These are phyloP conservation scores for Leccinum rimulosum DNA, from an alignment of 768 basidiomycete species.

Conservation along the genomic window DNA sequence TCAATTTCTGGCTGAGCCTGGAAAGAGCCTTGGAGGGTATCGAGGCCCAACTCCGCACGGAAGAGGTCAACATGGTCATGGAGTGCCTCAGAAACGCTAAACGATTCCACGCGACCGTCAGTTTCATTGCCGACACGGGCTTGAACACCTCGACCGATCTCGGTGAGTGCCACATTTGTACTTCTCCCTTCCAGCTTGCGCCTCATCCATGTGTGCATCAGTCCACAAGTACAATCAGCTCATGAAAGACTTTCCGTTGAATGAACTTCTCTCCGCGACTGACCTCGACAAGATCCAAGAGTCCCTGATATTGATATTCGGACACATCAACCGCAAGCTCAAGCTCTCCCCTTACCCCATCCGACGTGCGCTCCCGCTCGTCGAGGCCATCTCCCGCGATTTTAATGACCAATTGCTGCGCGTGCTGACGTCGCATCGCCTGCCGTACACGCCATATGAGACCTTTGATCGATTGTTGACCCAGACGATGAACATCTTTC, in stretches of 20 bases:
- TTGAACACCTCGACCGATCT: constrained; percentile 90
- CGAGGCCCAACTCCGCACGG: constrained; percentile 85
- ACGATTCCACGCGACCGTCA: constrained; percentile 94
- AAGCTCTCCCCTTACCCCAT: constrained; percentile 96
- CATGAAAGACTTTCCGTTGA: constrained; percentile 99
- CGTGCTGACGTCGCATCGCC: constrained; percentile 85
- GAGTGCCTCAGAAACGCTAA: constrained; percentile 95
- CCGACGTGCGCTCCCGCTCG: constrained; percentile 90
- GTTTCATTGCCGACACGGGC: constrained; percentile 97
- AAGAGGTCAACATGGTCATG: constrained; percentile 91
- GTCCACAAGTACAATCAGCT: constrained; percentile 98
- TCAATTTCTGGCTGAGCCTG: constrained; percentile 98
- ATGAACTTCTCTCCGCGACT: constrained; percentile 93
- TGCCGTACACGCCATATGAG: constrained; percentile 92
- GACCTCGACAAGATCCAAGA: constrained; percentile 96
- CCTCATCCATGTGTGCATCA: constrained; percentile 27
- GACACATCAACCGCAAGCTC: constrained; percentile 93
- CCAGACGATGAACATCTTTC: constrained; percentile 75
- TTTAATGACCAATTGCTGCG: constrained; percentile 94
- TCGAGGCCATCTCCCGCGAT: constrained; percentile 96
- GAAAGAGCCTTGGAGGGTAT: constrained; percentile 93
- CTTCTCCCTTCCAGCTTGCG: neutral
- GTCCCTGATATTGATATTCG: constrained; percentile 81
- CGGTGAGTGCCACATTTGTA: constrained; percentile 43
- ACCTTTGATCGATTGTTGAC: constrained; percentile 86